Percentiles rank a stretch among this genome's conserved stretches.
Conservation (phyloP, 2,329 filamentous ascomycete genomes). For the Cadophora malorum region DNA sequence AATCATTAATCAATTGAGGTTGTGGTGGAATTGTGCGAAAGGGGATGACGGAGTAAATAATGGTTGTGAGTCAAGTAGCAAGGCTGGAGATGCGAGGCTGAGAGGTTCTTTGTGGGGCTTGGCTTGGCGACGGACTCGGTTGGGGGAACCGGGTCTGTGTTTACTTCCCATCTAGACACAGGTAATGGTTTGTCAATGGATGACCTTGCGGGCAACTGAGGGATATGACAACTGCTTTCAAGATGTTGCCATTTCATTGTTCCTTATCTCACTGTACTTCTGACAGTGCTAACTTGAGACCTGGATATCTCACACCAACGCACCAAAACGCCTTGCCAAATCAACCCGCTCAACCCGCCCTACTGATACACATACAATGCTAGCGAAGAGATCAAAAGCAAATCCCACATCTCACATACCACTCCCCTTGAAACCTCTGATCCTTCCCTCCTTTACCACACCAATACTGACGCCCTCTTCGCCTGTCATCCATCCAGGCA, state of each 20-base stretch:
- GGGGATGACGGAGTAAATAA: neutral
- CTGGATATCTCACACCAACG: slow-evolving; percentile 17
- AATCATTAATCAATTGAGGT: neutral
- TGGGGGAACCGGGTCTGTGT: neutral
- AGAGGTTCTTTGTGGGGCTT: neutral
- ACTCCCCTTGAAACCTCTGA: slow-evolving; percentile 64
- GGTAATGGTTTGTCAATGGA: too few species aligned
- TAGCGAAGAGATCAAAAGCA: neutral
- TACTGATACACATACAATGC: slow-evolving; percentile 10
- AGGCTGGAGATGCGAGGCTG: slow-evolving; percentile 23
- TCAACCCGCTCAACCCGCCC: slow-evolving; percentile 17
- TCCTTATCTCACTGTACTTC: neutral
- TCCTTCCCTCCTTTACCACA: slow-evolving; percentile 69
- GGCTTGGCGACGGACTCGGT: neutral
- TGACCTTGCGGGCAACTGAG: too few species aligned
- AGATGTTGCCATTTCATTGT: neutral
- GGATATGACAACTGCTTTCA: neutral
- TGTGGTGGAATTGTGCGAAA: neutral
- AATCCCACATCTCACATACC: slow-evolving; percentile 54
- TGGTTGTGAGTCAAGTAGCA: slow-evolving; percentile 19
- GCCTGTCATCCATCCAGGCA: slow-evolving; percentile 92
- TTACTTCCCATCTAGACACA: neutral
- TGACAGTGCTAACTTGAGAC: neutral
- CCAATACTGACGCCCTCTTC: slow-evolving; percentile 82
- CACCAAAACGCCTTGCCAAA: slow-evolving; percentile 14